Percentiles rank a stretch among this genome's conserved stretches.
phyloP scores from a whole-genome alignment of 2,329 filamentous ascomycete genomes.

The Diaporthe aspalathi region DNA sequence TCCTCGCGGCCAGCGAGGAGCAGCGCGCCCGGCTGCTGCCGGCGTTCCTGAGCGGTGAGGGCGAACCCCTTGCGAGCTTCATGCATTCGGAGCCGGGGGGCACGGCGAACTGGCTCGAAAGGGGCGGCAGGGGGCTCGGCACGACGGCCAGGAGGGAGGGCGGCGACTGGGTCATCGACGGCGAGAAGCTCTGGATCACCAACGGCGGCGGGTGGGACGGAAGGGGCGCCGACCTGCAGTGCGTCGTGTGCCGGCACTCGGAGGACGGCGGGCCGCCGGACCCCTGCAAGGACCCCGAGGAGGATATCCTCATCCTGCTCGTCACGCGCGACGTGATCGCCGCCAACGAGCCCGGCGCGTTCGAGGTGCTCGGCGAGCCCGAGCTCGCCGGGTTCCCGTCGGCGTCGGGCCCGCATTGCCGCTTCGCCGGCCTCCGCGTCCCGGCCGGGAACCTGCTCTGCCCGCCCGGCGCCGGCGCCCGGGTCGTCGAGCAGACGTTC shows the following conservation, averaged over 20 bases:
- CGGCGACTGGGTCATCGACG: constrained; percentile 30
- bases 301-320: constrained; percentile 59
- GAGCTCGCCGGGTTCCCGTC: constrained; percentile 60
- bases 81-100: constrained; percentile 37
- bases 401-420: constrained; percentile 60
- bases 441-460: constrained; percentile 60
- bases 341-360: constrained; percentile 55
- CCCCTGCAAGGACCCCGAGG: no score
- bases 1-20: constrained; percentile 21
- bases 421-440: constrained; percentile 60
- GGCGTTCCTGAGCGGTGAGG: constrained; percentile 27
- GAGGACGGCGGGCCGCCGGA: no score
- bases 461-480: no score
- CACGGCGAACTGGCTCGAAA: constrained; percentile 38
- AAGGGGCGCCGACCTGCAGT: no score
- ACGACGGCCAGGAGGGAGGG: constrained; percentile 35
- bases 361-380: constrained; percentile 58
- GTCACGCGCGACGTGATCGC: constrained; percentile 61
- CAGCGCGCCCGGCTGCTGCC: not conserved
- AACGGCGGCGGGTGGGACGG: constrained; percentile 14
- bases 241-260: no score
- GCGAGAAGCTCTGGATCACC: no score
- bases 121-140: constrained; percentile 29
- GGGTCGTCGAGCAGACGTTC: constrained; percentile 58
- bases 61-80: constrained; percentile 24